Conservation (phyloP, 257 asterid species). For the Solanum verrucosum region DNA sequence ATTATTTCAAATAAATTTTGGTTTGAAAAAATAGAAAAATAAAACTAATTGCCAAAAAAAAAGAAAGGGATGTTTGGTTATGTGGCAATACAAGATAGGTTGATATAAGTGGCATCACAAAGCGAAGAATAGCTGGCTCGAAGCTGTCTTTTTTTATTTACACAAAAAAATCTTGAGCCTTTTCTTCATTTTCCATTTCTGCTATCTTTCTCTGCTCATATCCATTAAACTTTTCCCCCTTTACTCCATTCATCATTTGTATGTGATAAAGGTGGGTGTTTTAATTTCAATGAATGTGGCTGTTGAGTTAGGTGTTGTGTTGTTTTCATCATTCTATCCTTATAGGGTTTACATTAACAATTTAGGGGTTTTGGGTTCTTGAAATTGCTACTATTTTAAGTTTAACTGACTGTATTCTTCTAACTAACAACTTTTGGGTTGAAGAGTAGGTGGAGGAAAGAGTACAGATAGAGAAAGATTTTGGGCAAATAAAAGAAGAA, state of each 20-base stretch:
- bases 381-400: neutral
- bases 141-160: neutral
- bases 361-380: neutral
- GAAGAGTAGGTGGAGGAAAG: neutral
- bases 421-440: slow-evolving; percentile 1
- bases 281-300: neutral
- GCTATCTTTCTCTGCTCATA: neutral
- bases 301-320: neutral
- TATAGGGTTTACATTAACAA: neutral
- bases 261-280: neutral
- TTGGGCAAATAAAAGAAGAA: neutral
- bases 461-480: neutral
- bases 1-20: neutral
- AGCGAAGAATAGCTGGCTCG: slow-evolving; percentile 10
- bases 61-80: neutral
- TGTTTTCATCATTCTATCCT: neutral
- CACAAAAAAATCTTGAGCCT: neutral
- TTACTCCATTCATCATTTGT: neutral
- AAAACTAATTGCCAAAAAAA: neutral
- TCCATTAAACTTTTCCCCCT: neutral
- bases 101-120: slow-evolving; percentile 7
- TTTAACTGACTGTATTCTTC: neutral
- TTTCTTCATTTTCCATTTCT: neutral
- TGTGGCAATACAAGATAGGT: slow-evolving; percentile 21
- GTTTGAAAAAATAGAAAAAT: neutral